These are phyloP conservation scores for Monilinia polystroma DNA, from an alignment of 2,329 filamentous ascomycete genomes.

Conservation along the genomic window DNA sequence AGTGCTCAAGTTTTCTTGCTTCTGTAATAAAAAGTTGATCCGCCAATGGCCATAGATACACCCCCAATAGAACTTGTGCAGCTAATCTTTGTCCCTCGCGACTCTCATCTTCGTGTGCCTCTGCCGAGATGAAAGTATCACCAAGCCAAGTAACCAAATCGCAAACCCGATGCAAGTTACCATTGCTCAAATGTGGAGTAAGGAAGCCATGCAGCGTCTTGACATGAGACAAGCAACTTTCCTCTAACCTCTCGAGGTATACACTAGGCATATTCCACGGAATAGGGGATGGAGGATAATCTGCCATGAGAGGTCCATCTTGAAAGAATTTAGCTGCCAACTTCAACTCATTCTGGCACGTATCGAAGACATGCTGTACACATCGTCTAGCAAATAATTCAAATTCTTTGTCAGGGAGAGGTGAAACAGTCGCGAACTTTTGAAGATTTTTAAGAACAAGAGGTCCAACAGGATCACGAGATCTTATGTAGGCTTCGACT, in stretches of 20 bases:
- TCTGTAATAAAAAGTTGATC: slow-evolving; percentile 38
- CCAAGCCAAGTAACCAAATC: slow-evolving; percentile 39
- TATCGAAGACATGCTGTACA: slow-evolving; percentile 38
- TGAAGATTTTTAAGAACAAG: slow-evolving; percentile 60
- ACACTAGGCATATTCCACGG: slow-evolving; percentile 34
- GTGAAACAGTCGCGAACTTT: slow-evolving; percentile 43
- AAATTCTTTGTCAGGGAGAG: slow-evolving; percentile 37
- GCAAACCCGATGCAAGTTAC: slow-evolving; percentile 35
- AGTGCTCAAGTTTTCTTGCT: slow-evolving; percentile 37
- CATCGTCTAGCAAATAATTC: slow-evolving; percentile 36
- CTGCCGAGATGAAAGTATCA: slow-evolving; percentile 35
- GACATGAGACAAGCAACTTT: slow-evolving; percentile 36
- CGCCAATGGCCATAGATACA: slow-evolving; percentile 38
- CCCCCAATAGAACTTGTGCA: slow-evolving; percentile 35
- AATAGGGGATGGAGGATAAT: slow-evolving; percentile 27
- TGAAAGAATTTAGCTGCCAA: slow-evolving; percentile 37
- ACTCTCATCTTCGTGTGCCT: slow-evolving; percentile 35
- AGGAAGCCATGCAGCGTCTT: slow-evolving; percentile 36
- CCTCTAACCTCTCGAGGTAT: slow-evolving; percentile 36
- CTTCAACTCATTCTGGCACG: slow-evolving; percentile 39
- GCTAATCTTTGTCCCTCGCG: slow-evolving; percentile 32
- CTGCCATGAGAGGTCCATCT: slow-evolving; percentile 34
- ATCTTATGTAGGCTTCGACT: slow-evolving; percentile 50
- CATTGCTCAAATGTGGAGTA: slow-evolving; percentile 34
- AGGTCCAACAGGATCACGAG: slow-evolving; percentile 49